Conservation (phyloP, 148 eudicot genomes). For the Diospyros kaki region DNA sequence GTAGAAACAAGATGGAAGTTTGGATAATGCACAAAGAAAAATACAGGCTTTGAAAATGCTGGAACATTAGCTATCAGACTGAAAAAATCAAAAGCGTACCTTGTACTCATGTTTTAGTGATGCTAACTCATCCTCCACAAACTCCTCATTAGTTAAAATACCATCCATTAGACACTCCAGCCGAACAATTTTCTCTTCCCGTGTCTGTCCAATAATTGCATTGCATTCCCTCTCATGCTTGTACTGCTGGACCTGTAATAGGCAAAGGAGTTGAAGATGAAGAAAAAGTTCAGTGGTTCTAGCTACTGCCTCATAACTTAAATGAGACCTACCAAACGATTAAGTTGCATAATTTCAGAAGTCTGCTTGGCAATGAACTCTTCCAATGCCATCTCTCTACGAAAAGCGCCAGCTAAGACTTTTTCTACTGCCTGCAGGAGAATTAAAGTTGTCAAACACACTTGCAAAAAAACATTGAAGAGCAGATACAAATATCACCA, state of each 20-base stretch:
- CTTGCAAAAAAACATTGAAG: conserved; percentile 3
- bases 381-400: conserved; percentile 97
- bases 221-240: conserved; percentile 98
- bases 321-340: conserved; percentile 63
- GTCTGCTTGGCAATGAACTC: conserved; percentile 75
- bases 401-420: conserved; percentile 90
- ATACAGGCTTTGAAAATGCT: background rate
- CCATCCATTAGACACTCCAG: conserved; percentile 99
- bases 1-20: conserved; percentile 7
- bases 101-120: conserved; percentile 76
- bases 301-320: background rate
- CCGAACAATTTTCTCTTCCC: conserved; percentile 91
- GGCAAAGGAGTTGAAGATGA: conserved; percentile 12
- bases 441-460: conserved; percentile 7
- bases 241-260: conserved; percentile 83
- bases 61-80: background rate
- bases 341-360: conserved; percentile 80
- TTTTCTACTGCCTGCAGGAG: conserved; percentile 83
- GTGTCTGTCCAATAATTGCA: conserved; percentile 72
- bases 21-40: background rate
- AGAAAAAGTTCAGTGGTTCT: background rate
- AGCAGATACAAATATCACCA: background rate
- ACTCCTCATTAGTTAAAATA: conserved; percentile 74
- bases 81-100: conserved; percentile 31
- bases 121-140: conserved; percentile 68